Evolutionary conservation across 2,329 filamentous ascomycete species (phyloP), one percentile per base, ranked within the genome.

Genomic region (Leptosphaerulina australis): DNA sequence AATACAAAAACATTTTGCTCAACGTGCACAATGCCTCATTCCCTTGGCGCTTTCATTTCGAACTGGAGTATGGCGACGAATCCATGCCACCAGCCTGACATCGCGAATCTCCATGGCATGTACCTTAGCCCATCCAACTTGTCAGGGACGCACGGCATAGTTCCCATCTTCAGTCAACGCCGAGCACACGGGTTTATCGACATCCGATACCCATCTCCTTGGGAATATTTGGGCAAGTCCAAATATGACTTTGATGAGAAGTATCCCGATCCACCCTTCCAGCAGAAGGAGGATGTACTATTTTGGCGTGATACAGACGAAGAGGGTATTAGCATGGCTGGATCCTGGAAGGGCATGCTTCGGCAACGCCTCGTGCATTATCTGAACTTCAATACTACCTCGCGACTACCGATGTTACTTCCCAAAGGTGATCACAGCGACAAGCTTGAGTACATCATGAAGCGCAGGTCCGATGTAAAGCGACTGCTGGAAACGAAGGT

Each of bases 11-110:
- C 81, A 26, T 79, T 90, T 40, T 93, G 90, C 68, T 75, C 81
- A 0, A 74, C 76, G 2, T 93, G 89, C 67, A 76, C 79, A 2
- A 73, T 76, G 5, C 81, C 82, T 0, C 88, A 92, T 63, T 88
- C 88, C 0, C 74, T 83, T 14, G 85, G 83, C 2, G 84, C 85
- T 17, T 88, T 90, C 61, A 74, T 91, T 5, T 75, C 78, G 4
- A 79, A 88, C 59, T 92, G 88, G 85, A 77, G 79, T 1, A 67
- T 79, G 7, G 83, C 87, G 4, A 80, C 85, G 5, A 82, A 90
- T 36, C 79, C 87, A 21, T 95, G 90, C 66, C 82, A 88, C 52
- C 90, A 94, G 64, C 87, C 90, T 1, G 90, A 94, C 56, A 76
- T 93, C 24, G 82, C 84, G 21, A 80, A 86, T 53, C 77, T 93